phyloP scores from a whole-genome alignment of 2,329 filamentous ascomycete species.

The Diaporthe longicolla region DNA sequence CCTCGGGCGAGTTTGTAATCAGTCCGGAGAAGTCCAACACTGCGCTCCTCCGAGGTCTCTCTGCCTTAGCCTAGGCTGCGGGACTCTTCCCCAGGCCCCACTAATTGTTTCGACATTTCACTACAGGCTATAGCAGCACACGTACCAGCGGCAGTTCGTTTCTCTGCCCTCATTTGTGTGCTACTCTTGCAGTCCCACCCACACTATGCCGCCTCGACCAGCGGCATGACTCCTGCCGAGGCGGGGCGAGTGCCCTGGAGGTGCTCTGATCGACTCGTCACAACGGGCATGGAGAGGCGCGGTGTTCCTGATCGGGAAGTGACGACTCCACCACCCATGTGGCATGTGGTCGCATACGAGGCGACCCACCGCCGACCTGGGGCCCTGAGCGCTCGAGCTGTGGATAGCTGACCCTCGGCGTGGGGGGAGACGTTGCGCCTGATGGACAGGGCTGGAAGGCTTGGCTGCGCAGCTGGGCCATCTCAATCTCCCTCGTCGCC shows the following conservation, averaged over 20 bases:
- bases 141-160: constrained; percentile 16
- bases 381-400: not conserved
- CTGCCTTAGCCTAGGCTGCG: not conserved
- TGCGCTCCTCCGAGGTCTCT: not conserved
- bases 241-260: not conserved
- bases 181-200: not conserved
- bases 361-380: not conserved
- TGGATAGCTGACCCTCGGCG: constrained; percentile 1
- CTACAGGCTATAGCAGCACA: constrained; percentile 10
- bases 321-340: constrained; percentile 9
- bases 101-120: constrained; percentile 11
- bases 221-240: constrained; percentile 12
- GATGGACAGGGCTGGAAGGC: constrained; percentile 8
- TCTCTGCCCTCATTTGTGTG: not conserved
- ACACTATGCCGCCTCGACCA: not conserved
- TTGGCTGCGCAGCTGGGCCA: constrained; percentile 11
- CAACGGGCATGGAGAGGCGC: not conserved
- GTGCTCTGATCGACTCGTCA: not conserved
- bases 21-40: not conserved
- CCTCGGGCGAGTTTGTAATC: not conserved
- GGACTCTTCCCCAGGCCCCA: not conserved
- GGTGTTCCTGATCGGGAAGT: not conserved
- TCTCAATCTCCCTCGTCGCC: constrained; percentile 9
- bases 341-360: constrained; percentile 18
- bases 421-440: constrained; percentile 28